phyloP scores from a whole-genome alignment of 2,329 filamentous ascomycete species.

The Moelleriella libera region DNA sequence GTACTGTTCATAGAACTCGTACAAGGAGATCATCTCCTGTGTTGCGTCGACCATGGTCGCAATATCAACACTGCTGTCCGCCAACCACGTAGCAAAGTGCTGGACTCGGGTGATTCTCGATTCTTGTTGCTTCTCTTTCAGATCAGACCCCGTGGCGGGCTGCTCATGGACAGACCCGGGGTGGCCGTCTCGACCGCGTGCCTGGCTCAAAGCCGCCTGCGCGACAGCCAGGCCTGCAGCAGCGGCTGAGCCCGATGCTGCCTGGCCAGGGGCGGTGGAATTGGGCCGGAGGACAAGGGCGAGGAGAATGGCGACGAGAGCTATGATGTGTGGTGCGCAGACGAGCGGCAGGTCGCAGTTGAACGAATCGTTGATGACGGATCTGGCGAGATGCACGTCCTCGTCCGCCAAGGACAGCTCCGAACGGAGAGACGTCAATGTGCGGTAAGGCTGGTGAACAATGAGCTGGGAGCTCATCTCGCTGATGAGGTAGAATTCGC shows the following conservation, averaged over 20 bases:
- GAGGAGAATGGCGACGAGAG: conserved; percentile 74
- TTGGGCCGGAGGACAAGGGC: conserved; percentile 66
- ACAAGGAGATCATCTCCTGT: conserved; percentile 82
- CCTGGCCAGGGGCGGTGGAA: conserved; percentile 14
- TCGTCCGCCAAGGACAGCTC: conserved; percentile 63
- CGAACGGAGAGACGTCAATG: conserved; percentile 54
- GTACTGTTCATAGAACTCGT: conserved; percentile 53
- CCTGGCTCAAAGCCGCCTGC: conserved; percentile 27
- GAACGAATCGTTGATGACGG: conserved; percentile 82
- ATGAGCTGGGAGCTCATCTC: conserved; percentile 86
- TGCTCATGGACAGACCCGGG: conserved; percentile 6
- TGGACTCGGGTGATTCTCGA: conserved; percentile 51
- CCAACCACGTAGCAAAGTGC: conserved; percentile 60
- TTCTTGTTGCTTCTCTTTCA: conserved; percentile 35
- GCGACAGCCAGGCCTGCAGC: conserved; percentile 33
- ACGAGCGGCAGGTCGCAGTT: conserved; percentile 83
- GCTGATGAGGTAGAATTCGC: conserved; percentile 84
- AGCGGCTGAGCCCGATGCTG: conserved; percentile 13
- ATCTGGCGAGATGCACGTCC: conserved; percentile 64
- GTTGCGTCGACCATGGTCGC: conserved; percentile 76
- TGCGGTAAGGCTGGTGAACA: conserved; percentile 81
- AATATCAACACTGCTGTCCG: conserved; percentile 75
- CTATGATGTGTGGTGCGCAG: conserved; percentile 74
- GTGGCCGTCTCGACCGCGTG: conserved; percentile 19
- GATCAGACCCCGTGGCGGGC: conserved; percentile 10